Base-by-base conservation (phyloP, 306 rosid genomes). In the Senna tora region DNA sequence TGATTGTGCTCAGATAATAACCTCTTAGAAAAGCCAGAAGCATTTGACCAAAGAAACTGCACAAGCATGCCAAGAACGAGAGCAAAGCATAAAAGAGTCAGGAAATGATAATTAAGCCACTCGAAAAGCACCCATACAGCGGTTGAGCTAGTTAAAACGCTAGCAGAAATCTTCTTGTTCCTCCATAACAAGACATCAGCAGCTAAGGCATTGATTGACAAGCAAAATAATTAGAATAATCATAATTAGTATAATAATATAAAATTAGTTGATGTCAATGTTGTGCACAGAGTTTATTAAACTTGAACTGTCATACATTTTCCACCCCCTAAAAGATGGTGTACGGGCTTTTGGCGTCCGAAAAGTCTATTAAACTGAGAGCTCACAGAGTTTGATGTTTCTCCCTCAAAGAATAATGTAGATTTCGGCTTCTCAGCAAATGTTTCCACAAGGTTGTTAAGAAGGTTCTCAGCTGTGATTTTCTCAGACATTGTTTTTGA, bases 181-280 rank as follows among this genome's bases (percentile, higher is more conserved):
- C 97, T 91, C 99, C 99, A 94, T 68, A 94, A 80, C 84, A 94
- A 76, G 73, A 89, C 86, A 83, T 94, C 99, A 69, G 97, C 99
- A 76, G 96, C 98, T 94, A 69, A 64, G 73, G 22, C 75, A 25
- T 25, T 25, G 64, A 25, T 25, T 25, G 64, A 47, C 52, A 66
- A 57, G 55, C 11, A 41, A 45, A 79, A 63, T 2, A 52, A 63
- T 69, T 25, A 25, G 58, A 65, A 25, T 1, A 63, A 15, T 0
- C 0, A 59, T n/a, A 34, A 17, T 16, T 4, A 60, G 16, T n/a
- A 58, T 15, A 13, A 59, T 34, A 34, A 33, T 30, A 5, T 57
- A 32, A 58, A n/a, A 14, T n/a, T 2, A 59, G 46, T 19, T 43
- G 39, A 50, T 49, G 73, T 14, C 59, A 61, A 51, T 19, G 56